Evolutionary conservation across 331 rosid species (phyloP), one percentile per base, ranked within the genome.

Genomic region (Rhamnella rubrinervis): DNA sequence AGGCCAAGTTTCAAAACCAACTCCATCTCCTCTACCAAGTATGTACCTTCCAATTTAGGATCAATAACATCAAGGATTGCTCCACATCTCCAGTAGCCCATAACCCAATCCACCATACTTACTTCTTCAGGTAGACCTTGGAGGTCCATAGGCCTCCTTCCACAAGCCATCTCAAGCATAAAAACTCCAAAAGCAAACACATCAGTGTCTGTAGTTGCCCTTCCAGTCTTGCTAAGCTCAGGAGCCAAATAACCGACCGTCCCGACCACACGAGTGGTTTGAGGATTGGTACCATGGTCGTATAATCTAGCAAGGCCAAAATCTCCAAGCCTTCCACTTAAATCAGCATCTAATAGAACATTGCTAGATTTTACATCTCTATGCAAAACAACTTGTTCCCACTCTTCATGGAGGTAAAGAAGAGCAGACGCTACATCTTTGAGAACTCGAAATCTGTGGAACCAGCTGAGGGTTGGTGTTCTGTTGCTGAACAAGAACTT

Each of bases 241-340:
- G 66, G 82, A 1, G 73, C 82, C 8, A 77, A 25, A 46, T 77
- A 77, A 39, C 81, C 81, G 0, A 71, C 20, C 6, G 81, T 77
- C 17, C 81, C 81, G 7, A 47, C 77, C 17, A 77, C 44, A 19
- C 51, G 55, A 17, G 77, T 77, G 7, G 81, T 71, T 10, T 56
- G 49, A 50, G 77, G 70, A 35, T 60, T 61, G 0, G 65, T 47
- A 5, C 81, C 81, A 51, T 47, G 81, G 26, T 77, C 66, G 10
- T 38, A 61, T 9, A 61, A 40, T 61, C 66, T 61, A 18, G 66
- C 47, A 61, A 61, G 66, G 50, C 66, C 66, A 35, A 61, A 61
- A 38, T 61, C 66, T 40, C 66, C 51, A 18, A 38, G 66, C 49
- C 66, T 61, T n/a, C 17, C 70, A n/a, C 72, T 46, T 19, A 72